Evolutionary conservation across 2,329 filamentous ascomycete species (phyloP), one percentile per base, ranked within the genome.

Genomic region (Dichotomopilus funicola): DNA sequence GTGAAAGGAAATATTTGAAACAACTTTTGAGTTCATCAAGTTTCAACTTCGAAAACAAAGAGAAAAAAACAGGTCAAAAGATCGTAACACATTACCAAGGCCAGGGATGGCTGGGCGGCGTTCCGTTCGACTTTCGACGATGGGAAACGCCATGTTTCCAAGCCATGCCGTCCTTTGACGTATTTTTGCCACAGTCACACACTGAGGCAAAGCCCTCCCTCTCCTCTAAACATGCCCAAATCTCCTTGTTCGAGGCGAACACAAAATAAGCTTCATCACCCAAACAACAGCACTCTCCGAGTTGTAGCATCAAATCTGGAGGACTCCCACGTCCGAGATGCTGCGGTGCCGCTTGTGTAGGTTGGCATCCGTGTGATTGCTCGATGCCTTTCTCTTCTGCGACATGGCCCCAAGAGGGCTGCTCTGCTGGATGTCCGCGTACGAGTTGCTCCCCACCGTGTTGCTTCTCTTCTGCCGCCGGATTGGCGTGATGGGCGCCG

Each of bases 401-500:
- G 76, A 73, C 33, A 72, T 61, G 2, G 70, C 67, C 34, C 78
- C 75, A 8, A 81, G 71, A 19, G 79, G 78, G 63, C 78, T 82
- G 58, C 75, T 75, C 40, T 72, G 65, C 38, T 73, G 61, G 54
- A 53, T n/a, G 34, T 73, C 58, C 49, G 58, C 36, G 38, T 53
- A 27, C 19, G 19, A 51, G 42, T 55, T 56, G 31, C 53, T 53
- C 10, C 61, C 61, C 34, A 56, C 60, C 51, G 56, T 59, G 56
- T 72, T 65, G 42, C 71, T 68, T 55, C 71, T 74, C 70, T 80
- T 83, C 43, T 79, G 78, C 58, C 83, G 80, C 50, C 85, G 79
- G 48, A 81, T 74, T 1, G 86, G 86, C 3, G 86, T 88, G 58
- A 88, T 79, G n/a, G 85, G 85, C 2, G 82, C 78, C 41, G 82